phyloP scores from a whole-genome alignment of 2,329 filamentous ascomycete species.

The Nemania abortiva region DNA sequence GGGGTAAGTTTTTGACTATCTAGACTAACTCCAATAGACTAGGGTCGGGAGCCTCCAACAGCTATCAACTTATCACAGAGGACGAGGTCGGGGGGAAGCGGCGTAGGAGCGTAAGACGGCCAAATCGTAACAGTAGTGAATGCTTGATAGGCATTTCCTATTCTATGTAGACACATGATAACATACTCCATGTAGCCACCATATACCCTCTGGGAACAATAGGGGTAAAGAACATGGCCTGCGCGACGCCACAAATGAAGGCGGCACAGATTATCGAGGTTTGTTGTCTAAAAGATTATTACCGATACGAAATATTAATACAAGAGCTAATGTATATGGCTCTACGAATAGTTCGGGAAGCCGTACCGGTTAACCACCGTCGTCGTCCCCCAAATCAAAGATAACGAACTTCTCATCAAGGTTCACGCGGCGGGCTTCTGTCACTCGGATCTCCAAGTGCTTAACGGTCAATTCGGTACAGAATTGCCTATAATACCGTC shows the following conservation, averaged over 20 bases:
- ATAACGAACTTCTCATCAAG: constrained; percentile 49
- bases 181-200: no score
- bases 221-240: neutral
- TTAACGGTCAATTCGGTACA: constrained; percentile 51
- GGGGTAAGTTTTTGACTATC: no score
- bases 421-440: constrained; percentile 55
- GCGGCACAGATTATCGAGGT: constrained; percentile 20
- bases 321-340: neutral
- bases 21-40: neutral
- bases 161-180: no score
- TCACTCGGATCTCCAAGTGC: constrained; percentile 54
- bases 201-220: no score
- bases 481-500: constrained; percentile 51
- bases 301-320: neutral
- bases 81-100: neutral
- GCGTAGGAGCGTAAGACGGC: no score
- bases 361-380: neutral
- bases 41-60: neutral
- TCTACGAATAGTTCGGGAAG: neutral
- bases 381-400: neutral
- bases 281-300: neutral
- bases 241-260: constrained; percentile 7
- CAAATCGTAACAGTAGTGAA: neutral
- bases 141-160: neutral
- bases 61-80: neutral